Evolutionary conservation across 148 eudicot species (phyloP).

Genomic region (Polygonum maritimum): DNA sequence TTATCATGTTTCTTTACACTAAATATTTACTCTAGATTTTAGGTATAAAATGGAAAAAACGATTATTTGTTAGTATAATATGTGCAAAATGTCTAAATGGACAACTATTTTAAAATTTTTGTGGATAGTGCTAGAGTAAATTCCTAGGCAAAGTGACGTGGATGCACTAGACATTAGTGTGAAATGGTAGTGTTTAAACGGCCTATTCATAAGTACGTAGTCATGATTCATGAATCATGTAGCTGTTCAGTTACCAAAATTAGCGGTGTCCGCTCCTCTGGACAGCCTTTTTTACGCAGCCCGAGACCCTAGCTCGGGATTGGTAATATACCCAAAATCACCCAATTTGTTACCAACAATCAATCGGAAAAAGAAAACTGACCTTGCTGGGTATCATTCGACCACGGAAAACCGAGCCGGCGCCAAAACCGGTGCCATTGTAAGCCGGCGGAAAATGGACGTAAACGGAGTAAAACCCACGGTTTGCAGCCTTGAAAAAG

Average conservation of each 20-base stretch:
- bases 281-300: background rate
- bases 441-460: background rate
- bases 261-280: background rate
- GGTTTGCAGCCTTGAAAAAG: background rate
- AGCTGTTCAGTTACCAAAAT: background rate
- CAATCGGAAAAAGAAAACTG: background rate
- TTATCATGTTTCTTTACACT: no score
- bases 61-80: no score
- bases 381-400: constrained; percentile 4
- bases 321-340: no score
- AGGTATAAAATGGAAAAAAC: no score
- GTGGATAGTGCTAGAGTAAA: no score
- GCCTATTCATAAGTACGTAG: background rate
- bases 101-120: no score
- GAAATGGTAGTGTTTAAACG: no score
- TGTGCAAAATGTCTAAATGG: no score
- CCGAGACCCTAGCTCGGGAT: background rate
- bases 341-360: no score
- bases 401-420: background rate
- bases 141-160: no score
- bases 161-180: no score
- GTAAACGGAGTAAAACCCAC: background rate
- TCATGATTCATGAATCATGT: background rate
- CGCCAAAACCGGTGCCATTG: background rate
- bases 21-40: no score